Evolutionary conservation across 1,139 yeast species (phyloP), one percentile per base, ranked within the genome.

Genomic region (Suhomyces bribrorum): DNA sequence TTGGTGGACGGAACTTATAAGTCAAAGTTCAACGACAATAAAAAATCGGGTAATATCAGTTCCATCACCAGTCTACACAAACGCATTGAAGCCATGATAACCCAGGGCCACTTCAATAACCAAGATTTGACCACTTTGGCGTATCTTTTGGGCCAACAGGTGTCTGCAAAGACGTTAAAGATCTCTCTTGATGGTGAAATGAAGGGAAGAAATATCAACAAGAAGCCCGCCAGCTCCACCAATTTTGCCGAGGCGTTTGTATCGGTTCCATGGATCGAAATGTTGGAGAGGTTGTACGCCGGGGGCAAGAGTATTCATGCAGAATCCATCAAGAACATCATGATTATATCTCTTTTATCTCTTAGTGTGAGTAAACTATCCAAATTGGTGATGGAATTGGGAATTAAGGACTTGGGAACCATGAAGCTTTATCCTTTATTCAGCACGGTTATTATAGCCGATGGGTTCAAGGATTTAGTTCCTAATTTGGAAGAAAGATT

Each of bases 181-280:
- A 26, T 44, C 11, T 26, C 40, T 6, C 32, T 41, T 15, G 40
- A 26, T 8, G 40, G 43, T 4, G 30, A 36, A 6, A 16, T 29
- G 9, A 36, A 36, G 24, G 39, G 43, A 4, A 53, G 48, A 36
- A 51, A 47, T 18, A 45, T 59, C 31, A 51, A 47, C 29, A 54
- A 52, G 34, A 50, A 48, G 17, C 43, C 40, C 22, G 36, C 47
- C n/a, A 53, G 46, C 31, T 51, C 66, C 0, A 45, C 56, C 9
- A 52, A 48, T 3, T 81, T 83, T 59, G 73, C 81, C 1, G 82
- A 77, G 39, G 56, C 52, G 26, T 84, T 83, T 56, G 78, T 82
- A 1, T 65, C 65, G 14, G 50, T 60, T 1, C 59, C 67, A 11
- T 83, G 88, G 88, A 61, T 82, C 14, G 82, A 79, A 45, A 57